A percentile compares a stretch with the other conserved stretches of the same genome.
phyloP scores from a whole-genome alignment of 2,329 filamentous ascomycete species.

The Hyphodiscus sp. region DNA sequence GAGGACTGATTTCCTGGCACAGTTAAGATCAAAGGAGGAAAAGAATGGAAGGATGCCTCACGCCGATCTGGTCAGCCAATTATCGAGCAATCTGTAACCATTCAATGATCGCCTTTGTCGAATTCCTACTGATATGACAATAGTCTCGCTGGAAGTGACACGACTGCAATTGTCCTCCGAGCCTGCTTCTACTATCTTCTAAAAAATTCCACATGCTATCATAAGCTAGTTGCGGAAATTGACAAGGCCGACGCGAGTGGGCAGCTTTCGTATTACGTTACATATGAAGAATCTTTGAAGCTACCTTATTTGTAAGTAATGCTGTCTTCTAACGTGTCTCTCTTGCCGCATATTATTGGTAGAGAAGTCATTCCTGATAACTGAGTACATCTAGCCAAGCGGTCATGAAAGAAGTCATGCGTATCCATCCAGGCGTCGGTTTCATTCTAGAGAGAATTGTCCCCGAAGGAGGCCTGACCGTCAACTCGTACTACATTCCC shows the following conservation, averaged over 20 bases:
- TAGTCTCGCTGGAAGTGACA: constrained; percentile 35
- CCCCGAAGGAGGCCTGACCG: constrained; percentile 36
- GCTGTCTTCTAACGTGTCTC: no score
- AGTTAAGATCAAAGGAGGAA: no score
- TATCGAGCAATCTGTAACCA: constrained; percentile 29
- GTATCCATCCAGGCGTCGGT: constrained; percentile 41
- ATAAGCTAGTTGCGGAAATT: constrained; percentile 30
- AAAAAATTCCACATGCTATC: constrained; percentile 24
- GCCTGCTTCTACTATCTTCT: constrained; percentile 40
- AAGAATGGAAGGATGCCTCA: no score
- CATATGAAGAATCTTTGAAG: constrained; percentile 8
- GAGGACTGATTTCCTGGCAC: no score
- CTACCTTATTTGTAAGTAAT: constrained; percentile 47
- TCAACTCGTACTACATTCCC: constrained; percentile 37
- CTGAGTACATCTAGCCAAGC: no score
- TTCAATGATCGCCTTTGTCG: constrained; percentile 31
- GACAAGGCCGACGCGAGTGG: constrained; percentile 17
- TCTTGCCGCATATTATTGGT: no score
- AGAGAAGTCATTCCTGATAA: no score
- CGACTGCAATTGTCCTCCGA: constrained; percentile 42
- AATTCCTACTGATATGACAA: constrained; percentile 23
- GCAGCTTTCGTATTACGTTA: constrained; percentile 20
- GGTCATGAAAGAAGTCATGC: constrained; percentile 45
- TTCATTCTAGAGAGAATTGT: constrained; percentile 42
- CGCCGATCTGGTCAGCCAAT: no score